Evolutionary conservation across 1,284 basidiomycete species (phyloP).

Genomic region (Inonotus obliquus): DNA sequence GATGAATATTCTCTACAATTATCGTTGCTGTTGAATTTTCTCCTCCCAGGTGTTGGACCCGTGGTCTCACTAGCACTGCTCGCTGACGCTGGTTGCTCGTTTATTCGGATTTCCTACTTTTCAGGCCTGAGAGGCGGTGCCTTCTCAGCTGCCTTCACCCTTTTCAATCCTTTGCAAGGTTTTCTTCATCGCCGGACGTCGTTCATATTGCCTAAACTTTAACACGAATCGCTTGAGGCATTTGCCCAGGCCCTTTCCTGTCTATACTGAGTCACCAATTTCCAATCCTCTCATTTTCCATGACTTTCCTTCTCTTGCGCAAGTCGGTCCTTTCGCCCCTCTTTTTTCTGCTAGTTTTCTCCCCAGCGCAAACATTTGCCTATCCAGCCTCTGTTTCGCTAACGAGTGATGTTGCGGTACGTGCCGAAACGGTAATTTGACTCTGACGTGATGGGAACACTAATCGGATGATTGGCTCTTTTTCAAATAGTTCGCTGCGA

Average conservation of each 20-base stretch:
- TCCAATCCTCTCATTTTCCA: constrained; percentile 3
- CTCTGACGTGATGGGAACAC: not conserved
- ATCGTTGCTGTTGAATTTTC: not conserved
- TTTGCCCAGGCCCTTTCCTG: not conserved
- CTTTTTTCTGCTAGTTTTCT: not conserved
- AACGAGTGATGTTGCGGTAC: constrained; percentile 20
- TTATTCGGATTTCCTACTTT: not conserved
- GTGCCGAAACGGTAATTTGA: constrained; percentile 7
- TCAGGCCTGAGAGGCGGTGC: constrained; percentile 15
- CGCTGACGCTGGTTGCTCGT: constrained; percentile 14
- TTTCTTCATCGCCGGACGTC: not conserved
- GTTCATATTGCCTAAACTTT: constrained; percentile 6
- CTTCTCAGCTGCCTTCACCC: constrained; percentile 9
- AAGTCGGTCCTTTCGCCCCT: not conserved
- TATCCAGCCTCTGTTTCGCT: constrained; percentile 8
- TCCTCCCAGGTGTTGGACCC: not conserved
- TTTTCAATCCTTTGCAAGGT: constrained; percentile 8
- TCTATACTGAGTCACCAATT: not conserved
- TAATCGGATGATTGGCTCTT: constrained; percentile 7
- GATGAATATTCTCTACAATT: not conserved
- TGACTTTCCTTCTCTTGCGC: constrained; percentile 6
- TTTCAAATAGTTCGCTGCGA: constrained; percentile 46
- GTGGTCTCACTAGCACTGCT: not conserved
- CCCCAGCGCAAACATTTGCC: not conserved
- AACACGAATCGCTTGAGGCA: constrained; percentile 1